Evolutionary conservation across 1,139 yeast genomes (phyloP).

Genomic region (Debaryomyces robertsiae): DNA sequence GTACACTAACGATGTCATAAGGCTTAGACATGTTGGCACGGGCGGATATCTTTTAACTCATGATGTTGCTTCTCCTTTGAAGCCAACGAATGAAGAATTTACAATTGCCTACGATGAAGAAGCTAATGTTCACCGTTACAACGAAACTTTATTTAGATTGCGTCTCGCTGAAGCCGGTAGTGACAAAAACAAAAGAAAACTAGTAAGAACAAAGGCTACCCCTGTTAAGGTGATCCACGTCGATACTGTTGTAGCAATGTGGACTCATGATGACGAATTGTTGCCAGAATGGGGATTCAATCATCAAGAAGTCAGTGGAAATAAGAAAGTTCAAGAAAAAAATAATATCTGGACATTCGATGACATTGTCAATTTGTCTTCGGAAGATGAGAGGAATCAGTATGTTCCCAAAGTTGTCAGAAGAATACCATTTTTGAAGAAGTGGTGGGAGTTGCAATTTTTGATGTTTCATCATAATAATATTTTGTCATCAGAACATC

Average conservation of each 20-base stretch:
- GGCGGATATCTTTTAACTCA: conserved; percentile 81
- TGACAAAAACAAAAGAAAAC: conserved; percentile 48
- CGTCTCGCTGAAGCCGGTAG: conserved; percentile 47
- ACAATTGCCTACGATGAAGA: conserved; percentile 70
- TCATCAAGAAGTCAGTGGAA: conserved; percentile 95
- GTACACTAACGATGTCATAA: conserved; percentile 64
- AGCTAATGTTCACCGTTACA: conserved; percentile 47
- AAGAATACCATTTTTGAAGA: conserved; percentile 69
- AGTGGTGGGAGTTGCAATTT: conserved; percentile 87
- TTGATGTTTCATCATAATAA: conserved; percentile 94
- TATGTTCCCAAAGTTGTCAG: conserved; percentile 62
- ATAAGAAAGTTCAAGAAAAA: conserved; percentile 70
- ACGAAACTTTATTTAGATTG: conserved; percentile 79
- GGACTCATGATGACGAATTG: conserved; percentile 83
- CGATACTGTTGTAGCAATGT: conserved; percentile 88
- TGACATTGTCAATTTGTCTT: conserved; percentile 58
- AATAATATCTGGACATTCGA: conserved; percentile 79
- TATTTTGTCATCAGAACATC: conserved; percentile 83
- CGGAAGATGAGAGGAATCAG: conserved; percentile 59
- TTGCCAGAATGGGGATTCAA: conserved; percentile 94
- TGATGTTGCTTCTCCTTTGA: conserved; percentile 96
- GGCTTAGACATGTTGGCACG: conserved; percentile 82
- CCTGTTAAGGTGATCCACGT: conserved; percentile 73
- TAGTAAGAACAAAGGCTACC: conserved; percentile 70
- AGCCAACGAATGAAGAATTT: conserved; percentile 89